Percentiles rank a stretch among this genome's conserved stretches.
Evolutionary conservation across 768 basidiomycete genomes (phyloP).

Genomic region (Lactarius tabidus): DNA sequence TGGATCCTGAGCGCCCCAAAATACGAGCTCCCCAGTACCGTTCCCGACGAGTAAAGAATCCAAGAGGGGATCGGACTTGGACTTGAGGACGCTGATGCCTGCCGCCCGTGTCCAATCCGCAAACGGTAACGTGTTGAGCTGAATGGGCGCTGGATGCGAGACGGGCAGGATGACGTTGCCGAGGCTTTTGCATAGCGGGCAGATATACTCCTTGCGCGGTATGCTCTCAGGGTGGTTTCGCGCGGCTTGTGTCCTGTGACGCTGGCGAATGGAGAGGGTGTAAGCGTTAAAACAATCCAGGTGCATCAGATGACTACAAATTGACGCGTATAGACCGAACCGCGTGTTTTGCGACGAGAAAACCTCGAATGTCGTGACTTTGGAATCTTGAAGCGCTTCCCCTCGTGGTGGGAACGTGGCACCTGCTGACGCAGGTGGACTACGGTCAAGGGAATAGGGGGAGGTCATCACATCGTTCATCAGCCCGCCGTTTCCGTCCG

Average conservation of each 20-base stretch:
- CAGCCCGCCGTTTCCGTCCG: constrained; percentile 54
- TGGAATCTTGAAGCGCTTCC: constrained; percentile 47
- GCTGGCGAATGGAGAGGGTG: constrained; percentile 77
- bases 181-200: constrained; percentile 93
- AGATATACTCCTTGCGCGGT: constrained; percentile 91
- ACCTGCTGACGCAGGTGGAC: constrained; percentile 32
- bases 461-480: constrained; percentile 70
- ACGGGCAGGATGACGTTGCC: constrained; percentile 94
- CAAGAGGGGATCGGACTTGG: constrained; percentile 66
- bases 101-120: constrained; percentile 88
- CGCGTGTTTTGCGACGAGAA: constrained; percentile 68
- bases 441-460: constrained; percentile 63
- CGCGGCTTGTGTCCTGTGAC: constrained; percentile 84
- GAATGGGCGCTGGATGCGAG: constrained; percentile 44
- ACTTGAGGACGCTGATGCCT: constrained; percentile 85
- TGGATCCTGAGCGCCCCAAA: constrained; percentile 81
- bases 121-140: constrained; percentile 59
- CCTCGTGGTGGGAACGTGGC: constrained; percentile 48
- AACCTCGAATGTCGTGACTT: constrained; percentile 60
- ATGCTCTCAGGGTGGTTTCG: constrained; percentile 94
- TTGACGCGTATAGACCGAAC: constrained; percentile 82
- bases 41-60: constrained; percentile 72
- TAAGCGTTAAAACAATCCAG: constrained; percentile 91
- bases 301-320: constrained; percentile 98
- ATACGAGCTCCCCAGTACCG: constrained; percentile 84